Evolutionary conservation across 1,284 basidiomycete genomes (phyloP), one percentile per base, ranked within the genome.

Genomic region (Leccinum solheimii): DNA sequence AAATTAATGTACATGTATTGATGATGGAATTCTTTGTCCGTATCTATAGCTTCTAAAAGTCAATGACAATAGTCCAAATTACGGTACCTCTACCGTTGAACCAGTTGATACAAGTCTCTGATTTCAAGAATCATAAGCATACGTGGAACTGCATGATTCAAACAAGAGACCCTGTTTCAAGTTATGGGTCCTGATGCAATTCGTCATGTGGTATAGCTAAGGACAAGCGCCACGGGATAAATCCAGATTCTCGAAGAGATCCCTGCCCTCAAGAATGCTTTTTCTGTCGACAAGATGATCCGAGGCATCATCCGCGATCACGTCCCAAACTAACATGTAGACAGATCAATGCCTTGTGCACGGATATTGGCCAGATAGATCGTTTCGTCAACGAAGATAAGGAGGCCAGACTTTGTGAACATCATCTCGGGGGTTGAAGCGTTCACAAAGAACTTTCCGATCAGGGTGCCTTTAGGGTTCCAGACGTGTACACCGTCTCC

Each of bases 391-490:
- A 5, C 3, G 0, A 71, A 45, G 21, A 69, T 57, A 3, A 71
- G 52, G 16, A 70, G 64, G 7, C 69, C 69, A 13, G 69, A 72
- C 14, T 55, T 58, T 14, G 66, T 72, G 32, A 92, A 92, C 11
- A 85, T 81, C 77, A 88, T 78, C 70, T 92, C 89, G 27, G 90
- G 83, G 4, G 82, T 80, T 0, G 78, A 79, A 3, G 73, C 78
- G 16, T 85, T 86, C 0, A 87, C 63, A 76, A 87, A 91, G 71
- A 93, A 86, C 74, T 92, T 93, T 49, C 91, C 90, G 10, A 93
- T 76, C 2, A 92, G 78, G 2, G 78, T 81, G 3, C 90, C 90
- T 14, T 80, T 68, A 0, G 81, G 68, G 68, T 85, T 83, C 83
- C 86, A 92, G 2, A 92, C 87, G 76, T 87, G 67, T 11, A 54